Percentiles rank a stretch among this genome's conserved stretches.
These are phyloP conservation scores for Tolypocladium inflatum DNA, from an alignment of 2,329 filamentous ascomycete species.

Conservation along the genomic window DNA sequence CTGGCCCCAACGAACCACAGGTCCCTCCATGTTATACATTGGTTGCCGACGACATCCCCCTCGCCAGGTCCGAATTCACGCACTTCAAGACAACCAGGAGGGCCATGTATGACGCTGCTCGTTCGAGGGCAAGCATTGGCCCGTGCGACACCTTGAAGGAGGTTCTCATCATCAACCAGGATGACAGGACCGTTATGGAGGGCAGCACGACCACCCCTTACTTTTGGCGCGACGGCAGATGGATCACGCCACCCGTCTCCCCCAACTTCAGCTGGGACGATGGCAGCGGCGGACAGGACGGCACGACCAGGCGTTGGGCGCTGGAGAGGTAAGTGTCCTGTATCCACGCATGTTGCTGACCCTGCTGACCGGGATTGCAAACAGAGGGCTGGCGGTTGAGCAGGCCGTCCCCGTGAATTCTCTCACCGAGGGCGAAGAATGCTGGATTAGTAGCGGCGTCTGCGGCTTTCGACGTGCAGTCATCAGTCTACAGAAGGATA, in stretches of 20 bases:
- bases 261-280: constrained; percentile 20
- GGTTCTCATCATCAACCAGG: constrained; percentile 61
- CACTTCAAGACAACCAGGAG: constrained; percentile 79
- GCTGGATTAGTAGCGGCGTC: constrained; percentile 85
- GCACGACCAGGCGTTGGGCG: constrained; percentile 78
- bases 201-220: constrained; percentile 77
- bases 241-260: constrained; percentile 71
- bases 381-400: constrained; percentile 54
- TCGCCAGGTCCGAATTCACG: constrained; percentile 53
- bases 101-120: constrained; percentile 60
- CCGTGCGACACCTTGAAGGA: constrained; percentile 45
- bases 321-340: constrained; percentile 46
- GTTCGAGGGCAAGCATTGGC: constrained; percentile 48
- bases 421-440: constrained; percentile 62
- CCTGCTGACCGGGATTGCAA: constrained; percentile 2
- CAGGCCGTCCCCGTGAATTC: constrained; percentile 48
- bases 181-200: constrained; percentile 65
- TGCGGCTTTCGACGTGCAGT: constrained; percentile 59
- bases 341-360: not conserved
- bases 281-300: constrained; percentile 68
- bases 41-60: constrained; percentile 31
- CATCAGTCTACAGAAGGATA: constrained; percentile 16
- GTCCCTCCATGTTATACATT: constrained; percentile 29
- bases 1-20: constrained; percentile 12
- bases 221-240: constrained; percentile 61